A percentile compares a stretch with the other conserved stretches of the same genome.
phyloP scores from a whole-genome alignment of 2,329 filamentous ascomycete species.

The Fusarium lateritium region DNA sequence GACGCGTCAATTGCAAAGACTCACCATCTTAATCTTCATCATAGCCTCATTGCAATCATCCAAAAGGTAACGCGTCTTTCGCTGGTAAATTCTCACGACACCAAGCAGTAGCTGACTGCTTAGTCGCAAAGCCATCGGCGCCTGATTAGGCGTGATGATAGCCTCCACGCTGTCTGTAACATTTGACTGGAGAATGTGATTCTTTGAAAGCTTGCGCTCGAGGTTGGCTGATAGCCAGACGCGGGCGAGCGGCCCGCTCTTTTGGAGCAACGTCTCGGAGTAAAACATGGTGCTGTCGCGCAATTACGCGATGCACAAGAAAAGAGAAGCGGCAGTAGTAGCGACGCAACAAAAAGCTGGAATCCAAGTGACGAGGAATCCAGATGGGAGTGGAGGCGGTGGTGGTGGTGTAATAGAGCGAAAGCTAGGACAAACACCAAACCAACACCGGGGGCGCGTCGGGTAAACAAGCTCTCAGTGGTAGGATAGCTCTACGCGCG shows the following conservation, averaged over 20 bases:
- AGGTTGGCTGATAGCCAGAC: slow-evolving; percentile 99
- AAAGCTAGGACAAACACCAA: slow-evolving; percentile 52
- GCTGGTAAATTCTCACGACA: slow-evolving; percentile 96
- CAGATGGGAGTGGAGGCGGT: slow-evolving; percentile 33
- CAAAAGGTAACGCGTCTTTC: slow-evolving; percentile 94
- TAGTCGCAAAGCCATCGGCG: slow-evolving; percentile 92
- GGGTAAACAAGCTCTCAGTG: slow-evolving; percentile 54
- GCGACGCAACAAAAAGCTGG: slow-evolving; percentile 21
- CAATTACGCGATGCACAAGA: slow-evolving; percentile 51
- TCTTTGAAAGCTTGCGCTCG: slow-evolving; percentile 98
- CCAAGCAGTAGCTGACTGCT: slow-evolving; percentile 95
- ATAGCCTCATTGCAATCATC: slow-evolving; percentile 98
- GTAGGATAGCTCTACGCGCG: slow-evolving; percentile 53
- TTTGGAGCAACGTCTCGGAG: slow-evolving; percentile 93
- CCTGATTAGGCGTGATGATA: slow-evolving; percentile 93
- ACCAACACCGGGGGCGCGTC: slow-evolving; percentile 52
- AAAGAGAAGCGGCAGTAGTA: slow-evolving; percentile 28
- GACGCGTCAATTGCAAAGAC: slow-evolving; percentile 40
- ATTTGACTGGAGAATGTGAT: slow-evolving; percentile 94
- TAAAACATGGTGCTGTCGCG: slow-evolving; percentile 84
- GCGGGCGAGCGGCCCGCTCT: slow-evolving; percentile 95
- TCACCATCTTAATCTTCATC: slow-evolving; percentile 98
- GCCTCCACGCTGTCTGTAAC: slow-evolving; percentile 95
- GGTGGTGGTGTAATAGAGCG: slow-evolving; percentile 35
- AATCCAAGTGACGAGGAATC: slow-evolving; percentile 27